Conservation (phyloP, 306 rosid genomes). For the Vachellia collinsii region DNA sequence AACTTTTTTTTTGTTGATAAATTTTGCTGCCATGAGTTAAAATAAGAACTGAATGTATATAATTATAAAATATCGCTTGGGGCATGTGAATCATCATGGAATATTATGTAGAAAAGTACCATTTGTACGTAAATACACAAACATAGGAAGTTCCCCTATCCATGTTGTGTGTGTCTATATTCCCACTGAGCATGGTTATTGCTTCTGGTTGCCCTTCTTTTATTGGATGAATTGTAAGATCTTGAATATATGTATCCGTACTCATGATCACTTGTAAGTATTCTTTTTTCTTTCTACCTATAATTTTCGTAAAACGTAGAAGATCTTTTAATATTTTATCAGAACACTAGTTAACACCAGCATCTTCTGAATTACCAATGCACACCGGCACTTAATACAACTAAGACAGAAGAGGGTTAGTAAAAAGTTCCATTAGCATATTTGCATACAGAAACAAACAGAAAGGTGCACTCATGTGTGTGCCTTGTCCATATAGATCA, state of each 20-base stretch:
- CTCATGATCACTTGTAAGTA: not conserved
- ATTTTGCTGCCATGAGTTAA: slow-evolving; percentile 23
- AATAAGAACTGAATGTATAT: slow-evolving; percentile 21
- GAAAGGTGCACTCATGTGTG: not conserved
- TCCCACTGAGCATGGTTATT: not conserved
- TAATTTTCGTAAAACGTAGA: slow-evolving; percentile 6
- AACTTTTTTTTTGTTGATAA: not conserved
- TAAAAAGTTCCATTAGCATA: not conserved
- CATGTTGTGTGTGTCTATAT: not conserved
- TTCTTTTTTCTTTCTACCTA: not conserved
- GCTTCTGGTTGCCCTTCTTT: not conserved
- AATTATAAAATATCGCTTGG: not conserved
- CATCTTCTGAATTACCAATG: slow-evolving; percentile 7
- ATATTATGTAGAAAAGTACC: not conserved
- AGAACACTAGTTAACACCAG: slow-evolving; percentile 17
- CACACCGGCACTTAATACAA: not conserved
- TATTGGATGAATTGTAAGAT: not conserved
- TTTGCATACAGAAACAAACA: not conserved
- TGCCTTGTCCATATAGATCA: not conserved
- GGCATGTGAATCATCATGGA: not conserved
- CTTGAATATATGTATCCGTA: not conserved
- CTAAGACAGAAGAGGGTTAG: not conserved
- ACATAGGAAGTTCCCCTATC: not conserved
- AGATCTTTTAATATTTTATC: slow-evolving; percentile 15
- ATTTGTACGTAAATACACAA: not conserved